Base-by-base conservation (phyloP, 345 rosid species). In the Bruguiera gymnorhiza region DNA sequence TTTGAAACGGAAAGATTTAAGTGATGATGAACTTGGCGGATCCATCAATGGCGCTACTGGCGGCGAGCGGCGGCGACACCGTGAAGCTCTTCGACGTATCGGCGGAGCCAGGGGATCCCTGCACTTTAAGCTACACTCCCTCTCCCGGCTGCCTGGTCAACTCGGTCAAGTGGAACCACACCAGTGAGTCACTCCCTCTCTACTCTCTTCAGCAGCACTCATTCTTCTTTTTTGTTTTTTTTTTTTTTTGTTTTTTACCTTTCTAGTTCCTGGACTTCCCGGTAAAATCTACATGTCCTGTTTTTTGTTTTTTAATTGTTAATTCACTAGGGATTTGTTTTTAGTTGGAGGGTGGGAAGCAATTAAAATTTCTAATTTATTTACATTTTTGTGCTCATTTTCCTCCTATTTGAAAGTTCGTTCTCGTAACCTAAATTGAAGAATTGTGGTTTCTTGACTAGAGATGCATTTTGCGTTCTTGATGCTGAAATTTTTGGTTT, bases 151-250 rank as follows among this genome's bases (percentile, higher is more conserved):
- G 60, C 75, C 63, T 81, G 6, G 96, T 92, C 56, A 92, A 86
- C 86, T 88, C 98, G 32, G 86, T 96, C 76, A 96, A 89, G 79
- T 96, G 98, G 98, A 92, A 92, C 36, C 98, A 89, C 82, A 96
- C 96, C 57, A 96, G 96, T 92, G 70, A 77, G 89, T 77, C 46
- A 13, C 69, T 31, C 50, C 21, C 74, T 71, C 70, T 2, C 58
- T 61, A 39, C 46, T 9, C 10, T 39, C 46, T 10, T 9, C 46
- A 39, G 5, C 6, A 39, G 5, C 6, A 39, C 15, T 59, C 19
- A 20, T 56, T 52, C 11, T 32, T 64, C 18, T 20, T n/a, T 20
- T 70, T 66, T 52, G 19, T 62, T 39, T 11, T 30, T 24, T 7
- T 20, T 51, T 71, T 65, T 21, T 4, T 2, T 19, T 15, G 36